Conservation (phyloP, 129 eudicot species). For the Saussurea involucrata region DNA sequence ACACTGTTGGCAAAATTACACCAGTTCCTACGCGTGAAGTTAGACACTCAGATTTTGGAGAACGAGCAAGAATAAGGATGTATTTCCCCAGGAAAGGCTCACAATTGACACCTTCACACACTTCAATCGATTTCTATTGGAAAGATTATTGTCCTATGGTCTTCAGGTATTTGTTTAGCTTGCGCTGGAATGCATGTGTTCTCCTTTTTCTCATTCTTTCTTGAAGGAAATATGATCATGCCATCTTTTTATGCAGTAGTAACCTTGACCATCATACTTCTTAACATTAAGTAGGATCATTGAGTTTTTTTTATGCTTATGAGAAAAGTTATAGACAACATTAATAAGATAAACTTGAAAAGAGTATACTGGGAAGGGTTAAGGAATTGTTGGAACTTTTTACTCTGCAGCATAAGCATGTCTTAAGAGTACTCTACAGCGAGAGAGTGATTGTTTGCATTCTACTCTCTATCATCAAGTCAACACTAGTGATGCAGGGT, state of each 20-base stretch:
- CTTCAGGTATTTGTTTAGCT: slow-evolving; percentile 54
- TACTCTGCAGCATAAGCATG: neutral
- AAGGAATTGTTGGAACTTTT: neutral
- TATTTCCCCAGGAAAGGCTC: slow-evolving; percentile 81
- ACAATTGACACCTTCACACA: slow-evolving; percentile 69
- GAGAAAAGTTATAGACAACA: neutral
- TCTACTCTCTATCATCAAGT: neutral
- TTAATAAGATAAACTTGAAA: neutral
- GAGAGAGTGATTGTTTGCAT: neutral
- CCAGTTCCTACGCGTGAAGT: slow-evolving; percentile 77
- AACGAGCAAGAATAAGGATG: slow-evolving; percentile 70
- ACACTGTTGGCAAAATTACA: slow-evolving; percentile 80
- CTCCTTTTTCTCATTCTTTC: neutral
- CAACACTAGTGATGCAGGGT: neutral
- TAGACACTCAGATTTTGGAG: slow-evolving; percentile 65
- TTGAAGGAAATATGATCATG: neutral
- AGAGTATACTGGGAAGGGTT: neutral
- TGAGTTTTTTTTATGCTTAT: neutral
- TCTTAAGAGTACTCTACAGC: neutral
- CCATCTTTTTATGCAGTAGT: neutral
- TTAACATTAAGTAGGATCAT: neutral
- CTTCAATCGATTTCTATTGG: slow-evolving; percentile 72
- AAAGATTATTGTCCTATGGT: slow-evolving; percentile 93
- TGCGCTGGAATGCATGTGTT: neutral
- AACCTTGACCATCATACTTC: neutral